Conservation (phyloP, 768 basidiomycete species). For the Boletus fagicola region DNA sequence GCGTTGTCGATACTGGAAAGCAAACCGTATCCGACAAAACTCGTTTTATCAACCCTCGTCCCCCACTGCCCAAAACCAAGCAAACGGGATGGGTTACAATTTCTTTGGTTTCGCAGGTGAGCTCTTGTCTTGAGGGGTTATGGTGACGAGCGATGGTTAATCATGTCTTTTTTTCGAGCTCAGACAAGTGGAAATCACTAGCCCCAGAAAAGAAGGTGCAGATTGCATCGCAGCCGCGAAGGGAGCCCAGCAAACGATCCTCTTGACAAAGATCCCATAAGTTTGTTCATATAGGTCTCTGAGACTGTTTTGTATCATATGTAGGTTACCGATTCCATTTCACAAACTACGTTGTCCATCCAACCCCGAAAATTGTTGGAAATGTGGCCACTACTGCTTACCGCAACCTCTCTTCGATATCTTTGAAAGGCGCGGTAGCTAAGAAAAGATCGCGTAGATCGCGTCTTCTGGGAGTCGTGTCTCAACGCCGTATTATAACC, state of each 20-base stretch:
- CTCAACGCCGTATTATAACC: no score
- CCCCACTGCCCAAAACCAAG: constrained; percentile 8
- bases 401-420: not conserved
- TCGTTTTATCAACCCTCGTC: constrained; percentile 31
- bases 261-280: not conserved
- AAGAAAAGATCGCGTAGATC: not conserved
- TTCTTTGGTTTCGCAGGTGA: constrained; percentile 26
- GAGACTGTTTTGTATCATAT: not conserved
- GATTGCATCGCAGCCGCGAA: constrained; percentile 13
- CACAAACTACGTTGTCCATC: not conserved
- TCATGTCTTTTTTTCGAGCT: not conserved
- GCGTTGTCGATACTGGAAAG: constrained; percentile 33
- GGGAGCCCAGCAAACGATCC: constrained; percentile 5
- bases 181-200: constrained; percentile 28
- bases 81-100: constrained; percentile 13
- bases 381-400: not conserved
- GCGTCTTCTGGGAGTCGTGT: not conserved
- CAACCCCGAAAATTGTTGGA: not conserved
- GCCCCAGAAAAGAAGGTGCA: constrained; percentile 20
- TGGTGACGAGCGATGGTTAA: not conserved
- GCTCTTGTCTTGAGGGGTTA: not conserved
- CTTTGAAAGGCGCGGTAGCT: not conserved
- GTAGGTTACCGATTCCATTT: not conserved
- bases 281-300: not conserved
- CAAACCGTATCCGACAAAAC: constrained; percentile 27